Evolutionary conservation across 345 rosid genomes (phyloP).

Genomic region (Microcos paniculata): DNA sequence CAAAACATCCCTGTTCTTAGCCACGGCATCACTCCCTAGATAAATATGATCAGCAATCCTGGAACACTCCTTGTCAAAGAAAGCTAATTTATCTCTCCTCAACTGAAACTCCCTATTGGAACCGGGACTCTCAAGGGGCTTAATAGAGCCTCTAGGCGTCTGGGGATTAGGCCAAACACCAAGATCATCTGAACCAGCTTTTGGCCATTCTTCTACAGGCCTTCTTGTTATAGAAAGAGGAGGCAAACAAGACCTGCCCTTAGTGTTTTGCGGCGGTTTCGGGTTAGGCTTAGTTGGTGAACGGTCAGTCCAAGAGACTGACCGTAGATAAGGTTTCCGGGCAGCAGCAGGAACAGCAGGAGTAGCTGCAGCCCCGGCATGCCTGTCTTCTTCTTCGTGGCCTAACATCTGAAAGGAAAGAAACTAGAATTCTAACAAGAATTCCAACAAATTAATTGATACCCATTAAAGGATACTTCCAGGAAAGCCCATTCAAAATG

Average conservation of each 20-base stretch:
- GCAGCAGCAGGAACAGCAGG: not conserved
- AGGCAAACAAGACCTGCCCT: constrained; percentile 53
- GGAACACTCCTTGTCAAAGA: constrained; percentile 69
- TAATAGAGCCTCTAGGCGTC: constrained; percentile 51
- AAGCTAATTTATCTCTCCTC: constrained; percentile 67
- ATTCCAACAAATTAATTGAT: constrained; percentile 23
- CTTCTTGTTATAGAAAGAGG: constrained; percentile 53
- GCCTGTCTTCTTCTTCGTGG: constrained; percentile 37
- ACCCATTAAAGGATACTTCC: constrained; percentile 44
- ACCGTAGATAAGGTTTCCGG: constrained; percentile 53
- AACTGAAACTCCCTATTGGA: constrained; percentile 51
- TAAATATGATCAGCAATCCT: constrained; percentile 67
- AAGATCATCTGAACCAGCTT: constrained; percentile 69
- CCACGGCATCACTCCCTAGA: constrained; percentile 72
- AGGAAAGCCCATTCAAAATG: constrained; percentile 30
- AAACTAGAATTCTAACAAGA: constrained; percentile 3
- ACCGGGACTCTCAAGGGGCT: constrained; percentile 25
- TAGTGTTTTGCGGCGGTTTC: constrained; percentile 40
- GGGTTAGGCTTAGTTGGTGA: constrained; percentile 48
- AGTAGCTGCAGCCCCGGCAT: constrained; percentile 18
- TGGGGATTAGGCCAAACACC: constrained; percentile 76
- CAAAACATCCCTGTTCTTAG: constrained; percentile 59
- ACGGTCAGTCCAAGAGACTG: constrained; percentile 66
- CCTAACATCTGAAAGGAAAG: constrained; percentile 41
- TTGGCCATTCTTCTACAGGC: constrained; percentile 70